phyloP scores from a whole-genome alignment of 2,329 filamentous ascomycete species.

The Ascochyta clinopodiicola region DNA sequence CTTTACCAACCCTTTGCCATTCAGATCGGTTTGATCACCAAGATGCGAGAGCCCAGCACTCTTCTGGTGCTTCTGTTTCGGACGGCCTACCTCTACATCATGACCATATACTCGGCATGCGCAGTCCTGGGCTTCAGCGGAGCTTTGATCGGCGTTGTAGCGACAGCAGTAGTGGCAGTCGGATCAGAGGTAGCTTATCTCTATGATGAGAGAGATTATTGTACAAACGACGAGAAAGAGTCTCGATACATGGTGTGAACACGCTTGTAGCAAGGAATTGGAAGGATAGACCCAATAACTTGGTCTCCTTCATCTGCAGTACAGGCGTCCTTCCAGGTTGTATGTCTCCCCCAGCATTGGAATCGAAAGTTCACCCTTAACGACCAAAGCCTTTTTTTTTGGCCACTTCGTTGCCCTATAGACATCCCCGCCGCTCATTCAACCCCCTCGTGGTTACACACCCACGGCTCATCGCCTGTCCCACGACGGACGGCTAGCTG shows the following conservation, averaged over 20 bases:
- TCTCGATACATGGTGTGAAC: conserved; percentile 7
- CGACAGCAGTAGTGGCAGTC: conserved; percentile 1
- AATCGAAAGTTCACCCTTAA: no score
- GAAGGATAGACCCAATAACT: neutral
- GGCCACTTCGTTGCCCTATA: neutral
- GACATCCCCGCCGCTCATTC: neutral
- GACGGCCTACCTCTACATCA: conserved; percentile 8
- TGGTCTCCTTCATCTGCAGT: neutral
- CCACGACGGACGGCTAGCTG: neutral
- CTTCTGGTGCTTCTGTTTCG: conserved; percentile 10
- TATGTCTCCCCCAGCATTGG: no score
- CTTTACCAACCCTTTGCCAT: no score
- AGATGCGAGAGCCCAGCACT: conserved; percentile 1
- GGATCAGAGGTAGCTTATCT: conserved; percentile 5
- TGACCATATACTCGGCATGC: conserved; percentile 9
- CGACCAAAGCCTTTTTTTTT: neutral
- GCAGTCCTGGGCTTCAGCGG: conserved; percentile 1
- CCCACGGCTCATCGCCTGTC: neutral
- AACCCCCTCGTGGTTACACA: neutral
- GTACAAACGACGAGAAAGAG: neutral
- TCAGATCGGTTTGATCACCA: no score
- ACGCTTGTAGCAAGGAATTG: neutral
- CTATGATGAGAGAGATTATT: neutral
- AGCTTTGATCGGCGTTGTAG: conserved; percentile 2
- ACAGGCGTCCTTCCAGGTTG: no score